phyloP scores from a whole-genome alignment of 2,329 filamentous ascomycete species.

The Sphaerulina vaccinii region DNA sequence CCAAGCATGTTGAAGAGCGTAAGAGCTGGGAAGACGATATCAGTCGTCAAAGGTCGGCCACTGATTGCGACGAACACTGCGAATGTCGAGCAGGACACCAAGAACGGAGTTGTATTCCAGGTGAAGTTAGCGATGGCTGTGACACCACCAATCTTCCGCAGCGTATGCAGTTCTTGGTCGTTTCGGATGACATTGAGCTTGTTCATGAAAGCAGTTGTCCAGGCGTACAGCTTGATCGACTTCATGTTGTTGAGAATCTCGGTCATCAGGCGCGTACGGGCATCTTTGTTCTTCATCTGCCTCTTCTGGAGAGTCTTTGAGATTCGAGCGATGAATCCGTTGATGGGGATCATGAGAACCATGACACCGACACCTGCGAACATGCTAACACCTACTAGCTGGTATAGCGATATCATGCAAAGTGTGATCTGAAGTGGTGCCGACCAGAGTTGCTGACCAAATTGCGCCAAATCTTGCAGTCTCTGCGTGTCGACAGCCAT shows the following conservation, averaged over 20 bases:
- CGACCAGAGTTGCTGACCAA: constrained; percentile 92
- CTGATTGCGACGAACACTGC: constrained; percentile 87
- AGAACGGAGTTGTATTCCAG: constrained; percentile 95
- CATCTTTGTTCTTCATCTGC: constrained; percentile 99
- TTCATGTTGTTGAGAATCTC: constrained; percentile 99
- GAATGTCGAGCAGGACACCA: constrained; percentile 96
- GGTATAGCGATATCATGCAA: constrained; percentile 94
- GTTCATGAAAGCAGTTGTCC: constrained; percentile 96
- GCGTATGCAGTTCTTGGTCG: constrained; percentile 89
- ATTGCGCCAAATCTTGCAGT: constrained; percentile 90
- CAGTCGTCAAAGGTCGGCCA: constrained; percentile 78
- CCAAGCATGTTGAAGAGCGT: constrained; percentile 95
- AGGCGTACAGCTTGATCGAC: constrained; percentile 95
- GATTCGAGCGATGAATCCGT: constrained; percentile 83
- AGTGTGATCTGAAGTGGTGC: constrained; percentile 94
- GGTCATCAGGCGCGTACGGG: constrained; percentile 87
- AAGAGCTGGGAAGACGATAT: constrained; percentile 90
- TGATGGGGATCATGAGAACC: constrained; percentile 96
- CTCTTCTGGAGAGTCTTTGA: constrained; percentile 94
- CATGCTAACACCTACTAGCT: constrained; percentile 93
- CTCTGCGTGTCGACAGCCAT: constrained; percentile 98
- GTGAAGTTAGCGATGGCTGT: constrained; percentile 96
- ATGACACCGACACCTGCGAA: constrained; percentile 92
- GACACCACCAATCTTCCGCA: constrained; percentile 91
- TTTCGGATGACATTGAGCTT: constrained; percentile 96